Percentiles rank a stretch among this genome's conserved stretches.
Evolutionary conservation across 2,329 filamentous ascomycete genomes (phyloP).

Genomic region (Sclerotiophoma versabilis): DNA sequence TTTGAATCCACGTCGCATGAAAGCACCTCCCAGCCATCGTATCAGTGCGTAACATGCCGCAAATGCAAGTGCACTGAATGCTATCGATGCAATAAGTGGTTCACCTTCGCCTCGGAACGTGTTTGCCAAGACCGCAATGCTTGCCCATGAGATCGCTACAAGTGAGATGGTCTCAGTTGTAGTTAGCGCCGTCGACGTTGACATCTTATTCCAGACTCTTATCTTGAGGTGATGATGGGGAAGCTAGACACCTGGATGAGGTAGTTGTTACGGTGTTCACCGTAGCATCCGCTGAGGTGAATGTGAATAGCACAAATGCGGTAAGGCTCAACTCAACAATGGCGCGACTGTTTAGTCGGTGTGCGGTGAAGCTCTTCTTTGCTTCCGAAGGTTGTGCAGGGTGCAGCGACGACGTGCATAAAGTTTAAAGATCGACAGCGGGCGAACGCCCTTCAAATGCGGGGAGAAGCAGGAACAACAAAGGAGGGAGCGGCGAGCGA

Average conservation of each 20-base stretch:
- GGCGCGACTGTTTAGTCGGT: background rate
- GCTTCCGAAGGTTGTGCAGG: slow-evolving; percentile 7
- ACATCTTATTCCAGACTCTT: slow-evolving; percentile 15
- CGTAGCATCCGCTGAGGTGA: slow-evolving; percentile 12
- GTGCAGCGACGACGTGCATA: slow-evolving; percentile 11
- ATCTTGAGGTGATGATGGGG: slow-evolving; percentile 9
- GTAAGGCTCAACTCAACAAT: slow-evolving; percentile 3
- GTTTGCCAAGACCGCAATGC: slow-evolving; percentile 76
- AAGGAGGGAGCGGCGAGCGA: slow-evolving; percentile 25
- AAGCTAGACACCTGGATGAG: slow-evolving; percentile 21
- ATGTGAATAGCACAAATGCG: slow-evolving; percentile 12
- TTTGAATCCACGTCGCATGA: slow-evolving; percentile 86
- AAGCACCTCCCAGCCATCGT: slow-evolving; percentile 89
- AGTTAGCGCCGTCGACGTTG: slow-evolving; percentile 52
- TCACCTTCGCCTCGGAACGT: slow-evolving; percentile 85
- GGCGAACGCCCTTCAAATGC: slow-evolving; percentile 14
- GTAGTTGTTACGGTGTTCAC: slow-evolving; percentile 2
- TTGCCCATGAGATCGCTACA: slow-evolving; percentile 70
- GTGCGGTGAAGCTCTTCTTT: slow-evolving; percentile 6
- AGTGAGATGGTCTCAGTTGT: slow-evolving; percentile 64
- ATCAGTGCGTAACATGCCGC: slow-evolving; percentile 83
- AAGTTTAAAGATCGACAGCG: slow-evolving; percentile 18
- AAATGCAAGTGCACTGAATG: slow-evolving; percentile 86
- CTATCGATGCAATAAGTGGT: slow-evolving; percentile 85
- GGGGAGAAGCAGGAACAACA: slow-evolving; percentile 19